phyloP scores from a whole-genome alignment of 2,329 filamentous ascomycete species.

The Ceratocystis lukuohia region DNA sequence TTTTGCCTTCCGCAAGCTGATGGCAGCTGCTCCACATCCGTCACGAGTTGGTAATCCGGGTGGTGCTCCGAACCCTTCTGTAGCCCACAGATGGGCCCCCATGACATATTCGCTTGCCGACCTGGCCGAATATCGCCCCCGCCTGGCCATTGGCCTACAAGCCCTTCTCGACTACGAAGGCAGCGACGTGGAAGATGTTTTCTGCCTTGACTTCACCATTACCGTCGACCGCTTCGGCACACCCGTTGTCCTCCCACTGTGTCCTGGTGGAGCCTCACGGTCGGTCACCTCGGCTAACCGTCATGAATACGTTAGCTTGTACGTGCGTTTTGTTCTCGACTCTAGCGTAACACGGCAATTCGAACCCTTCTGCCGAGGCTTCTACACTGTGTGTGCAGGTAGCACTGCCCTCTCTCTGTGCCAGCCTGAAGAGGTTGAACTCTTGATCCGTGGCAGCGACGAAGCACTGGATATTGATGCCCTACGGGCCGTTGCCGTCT shows the following conservation, averaged over 20 bases:
- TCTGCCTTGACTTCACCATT: slow-evolving; percentile 69
- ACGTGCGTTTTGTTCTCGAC: slow-evolving; percentile 69
- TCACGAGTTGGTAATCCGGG: slow-evolving; percentile 35
- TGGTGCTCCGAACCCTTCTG: slow-evolving; percentile 23
- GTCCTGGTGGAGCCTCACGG: slow-evolving; percentile 56
- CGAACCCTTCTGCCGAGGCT: slow-evolving; percentile 85
- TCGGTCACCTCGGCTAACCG: slow-evolving; percentile 75
- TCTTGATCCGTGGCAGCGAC: slow-evolving; percentile 73
- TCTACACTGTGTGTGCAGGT: slow-evolving; percentile 81
- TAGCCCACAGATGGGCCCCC: slow-evolving; percentile 41
- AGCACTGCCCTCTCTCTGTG: slow-evolving; percentile 71
- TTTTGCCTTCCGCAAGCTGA: slow-evolving; percentile 77
- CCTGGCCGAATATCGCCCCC: slow-evolving; percentile 66
- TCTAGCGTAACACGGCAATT: slow-evolving; percentile 68
- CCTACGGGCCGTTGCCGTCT: slow-evolving; percentile 61
- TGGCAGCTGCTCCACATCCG: slow-evolving; percentile 55
- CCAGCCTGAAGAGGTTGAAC: slow-evolving; percentile 79
- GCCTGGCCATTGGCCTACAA: slow-evolving; percentile 59
- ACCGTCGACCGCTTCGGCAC: slow-evolving; percentile 66
- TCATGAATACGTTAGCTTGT: slow-evolving; percentile 74
- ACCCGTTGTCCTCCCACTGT: slow-evolving; percentile 53
- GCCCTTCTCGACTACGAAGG: slow-evolving; percentile 72
- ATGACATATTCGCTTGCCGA: slow-evolving; percentile 71
- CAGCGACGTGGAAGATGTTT: slow-evolving; percentile 59
- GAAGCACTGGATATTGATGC: slow-evolving; percentile 67